Evolutionary conservation across 1,284 basidiomycete species (phyloP).

Genomic region (Flammula alnicola): DNA sequence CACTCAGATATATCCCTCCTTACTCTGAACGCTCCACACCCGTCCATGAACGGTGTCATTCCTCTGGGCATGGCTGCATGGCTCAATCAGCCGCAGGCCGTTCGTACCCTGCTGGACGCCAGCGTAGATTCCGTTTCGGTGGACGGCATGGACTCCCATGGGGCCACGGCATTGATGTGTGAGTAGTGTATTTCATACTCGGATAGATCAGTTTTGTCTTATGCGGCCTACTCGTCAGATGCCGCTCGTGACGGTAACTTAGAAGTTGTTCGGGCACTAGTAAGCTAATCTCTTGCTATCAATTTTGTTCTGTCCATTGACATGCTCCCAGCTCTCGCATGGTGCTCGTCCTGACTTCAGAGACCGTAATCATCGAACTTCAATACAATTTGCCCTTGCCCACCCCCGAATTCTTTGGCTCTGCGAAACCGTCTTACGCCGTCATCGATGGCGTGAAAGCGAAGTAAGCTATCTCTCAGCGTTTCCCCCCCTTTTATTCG

Average conservation of each 20-base stretch:
- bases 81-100: conserved; percentile 63
- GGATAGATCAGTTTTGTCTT: conserved; percentile 18
- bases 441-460: conserved; percentile 58
- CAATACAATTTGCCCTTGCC: conserved; percentile 65
- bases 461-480: conserved; percentile 43
- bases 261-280: conserved; percentile 64
- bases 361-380: conserved; percentile 69
- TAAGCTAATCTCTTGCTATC: conserved; percentile 36
- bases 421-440: conserved; percentile 68
- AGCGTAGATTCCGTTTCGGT: conserved; percentile 66
- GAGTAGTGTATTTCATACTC: conserved; percentile 34
- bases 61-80: conserved; percentile 77
- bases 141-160: conserved; percentile 70
- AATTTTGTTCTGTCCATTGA: conserved; percentile 1
- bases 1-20: conserved; percentile 64
- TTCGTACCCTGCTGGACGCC: conserved; percentile 60
- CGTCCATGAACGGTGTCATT: conserved; percentile 68
- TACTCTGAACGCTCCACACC: conserved; percentile 70
- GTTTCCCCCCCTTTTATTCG: conserved; percentile 11
- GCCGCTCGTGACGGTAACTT: conserved; percentile 71
- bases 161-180: conserved; percentile 82
- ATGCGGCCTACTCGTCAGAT: conserved; percentile 48
- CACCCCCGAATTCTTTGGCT: conserved; percentile 68
- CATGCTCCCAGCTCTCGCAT: conserved; percentile 53
- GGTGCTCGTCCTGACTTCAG: conserved; percentile 73